Evolutionary conservation across 257 asterid species (phyloP).

Genomic region (Perilla frutescens): DNA sequence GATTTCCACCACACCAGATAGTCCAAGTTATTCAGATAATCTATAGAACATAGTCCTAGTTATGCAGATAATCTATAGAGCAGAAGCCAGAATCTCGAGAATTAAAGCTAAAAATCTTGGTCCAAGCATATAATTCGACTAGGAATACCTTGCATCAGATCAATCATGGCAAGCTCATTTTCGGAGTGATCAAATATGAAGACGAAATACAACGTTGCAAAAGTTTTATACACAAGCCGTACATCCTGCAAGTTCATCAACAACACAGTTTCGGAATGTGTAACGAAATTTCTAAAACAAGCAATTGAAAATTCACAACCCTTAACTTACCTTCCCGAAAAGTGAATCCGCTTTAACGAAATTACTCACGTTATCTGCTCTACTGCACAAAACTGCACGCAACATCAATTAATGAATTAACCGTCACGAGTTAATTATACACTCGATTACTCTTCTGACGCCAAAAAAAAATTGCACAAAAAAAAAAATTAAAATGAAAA

Average conservation of each 20-base stretch:
- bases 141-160: conserved; percentile 93
- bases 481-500: not conserved
- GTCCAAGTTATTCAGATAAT: conserved; percentile 10
- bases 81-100: not conserved
- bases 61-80: not conserved
- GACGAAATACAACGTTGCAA: conserved; percentile 82
- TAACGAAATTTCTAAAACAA: not conserved
- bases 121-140: conserved; percentile 18
- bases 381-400: conserved; percentile 76
- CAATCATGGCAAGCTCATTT: conserved; percentile 98
- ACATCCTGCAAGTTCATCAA: conserved; percentile 63
- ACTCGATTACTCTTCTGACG: not conserved
- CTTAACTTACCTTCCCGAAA: conserved; percentile 66
- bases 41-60: no score
- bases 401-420: conserved; percentile 25
- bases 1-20: not conserved
- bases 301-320: conserved; percentile 26
- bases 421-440: not conserved
- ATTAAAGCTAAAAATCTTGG: no score
- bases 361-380: conserved; percentile 86
- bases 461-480: not conserved
- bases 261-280: not conserved
- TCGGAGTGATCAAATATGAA: conserved; percentile 82
- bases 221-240: conserved; percentile 85
- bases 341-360: conserved; percentile 80